Conservation (phyloP, 306 rosid species). For the Casuarina equisetifolia region DNA sequence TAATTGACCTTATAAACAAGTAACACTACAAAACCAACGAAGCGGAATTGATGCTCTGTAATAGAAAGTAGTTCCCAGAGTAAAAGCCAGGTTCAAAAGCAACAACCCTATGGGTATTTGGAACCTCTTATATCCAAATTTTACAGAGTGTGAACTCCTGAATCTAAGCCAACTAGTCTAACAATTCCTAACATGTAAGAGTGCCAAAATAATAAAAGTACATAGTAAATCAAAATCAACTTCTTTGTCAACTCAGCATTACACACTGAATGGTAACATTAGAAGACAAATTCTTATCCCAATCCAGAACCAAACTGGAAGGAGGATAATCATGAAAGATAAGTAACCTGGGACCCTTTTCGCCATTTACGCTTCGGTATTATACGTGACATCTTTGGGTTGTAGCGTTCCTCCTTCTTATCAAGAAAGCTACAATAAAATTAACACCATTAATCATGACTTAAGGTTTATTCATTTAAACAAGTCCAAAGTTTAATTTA, state of each 20-base stretch:
- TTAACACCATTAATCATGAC: conserved; percentile 20
- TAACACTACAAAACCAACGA: neutral
- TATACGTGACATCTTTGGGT: conserved; percentile 82
- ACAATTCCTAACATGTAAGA: neutral
- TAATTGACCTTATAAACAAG: neutral
- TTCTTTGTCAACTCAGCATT: neutral
- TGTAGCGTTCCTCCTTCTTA: conserved; percentile 89
- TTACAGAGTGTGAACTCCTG: conserved; percentile 7
- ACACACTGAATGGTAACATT: neutral
- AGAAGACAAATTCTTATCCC: neutral
- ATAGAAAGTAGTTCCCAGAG: neutral
- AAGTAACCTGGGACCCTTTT: conserved; percentile 93
- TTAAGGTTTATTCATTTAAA: conserved; percentile 12
- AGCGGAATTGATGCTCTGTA: conserved; percentile 3
- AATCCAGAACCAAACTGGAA: conserved; percentile 9
- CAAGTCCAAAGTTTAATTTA: neutral
- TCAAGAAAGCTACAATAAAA: conserved; percentile 81
- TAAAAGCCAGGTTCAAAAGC: conserved; percentile 8
- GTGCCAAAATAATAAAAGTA: neutral
- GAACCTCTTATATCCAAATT: conserved; percentile 14
- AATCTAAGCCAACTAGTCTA: neutral
- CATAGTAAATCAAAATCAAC: neutral
- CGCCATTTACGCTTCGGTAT: conserved; percentile 90
- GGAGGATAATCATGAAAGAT: conserved; percentile 1
- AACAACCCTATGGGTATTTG: neutral